Percentiles rank a stretch among this genome's conserved stretches.
phyloP scores from a whole-genome alignment of 805 yeast species.

The Brettanomyces bruxellensis region DNA sequence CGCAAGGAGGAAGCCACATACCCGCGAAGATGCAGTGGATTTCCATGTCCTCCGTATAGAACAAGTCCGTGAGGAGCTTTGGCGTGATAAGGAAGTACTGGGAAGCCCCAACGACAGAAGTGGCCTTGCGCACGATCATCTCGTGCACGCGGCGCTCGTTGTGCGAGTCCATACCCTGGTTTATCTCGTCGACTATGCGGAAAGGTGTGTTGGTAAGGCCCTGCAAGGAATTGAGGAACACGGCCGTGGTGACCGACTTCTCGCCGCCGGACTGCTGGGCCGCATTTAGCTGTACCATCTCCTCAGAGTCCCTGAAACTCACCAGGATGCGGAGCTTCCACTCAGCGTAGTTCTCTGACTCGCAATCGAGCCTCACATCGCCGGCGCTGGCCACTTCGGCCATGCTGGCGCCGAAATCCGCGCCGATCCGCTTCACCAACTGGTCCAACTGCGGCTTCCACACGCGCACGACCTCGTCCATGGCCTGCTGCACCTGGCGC shows the following conservation, averaged over 20 bases:
- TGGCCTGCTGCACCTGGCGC: conserved; percentile 28
- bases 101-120: conserved; percentile 28
- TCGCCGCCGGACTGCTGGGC: conserved; percentile 97
- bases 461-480: conserved; percentile 18
- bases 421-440: conserved; percentile 48
- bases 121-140: conserved; percentile 73
- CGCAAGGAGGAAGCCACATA: conserved; percentile 19
- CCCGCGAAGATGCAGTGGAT: conserved; percentile 76
- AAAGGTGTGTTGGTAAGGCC: conserved; percentile 84
- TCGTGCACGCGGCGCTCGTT: conserved; percentile 84
- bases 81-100: conserved; percentile 94
- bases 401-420: conserved; percentile 59
- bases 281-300: conserved; percentile 64
- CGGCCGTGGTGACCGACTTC: conserved; percentile 88
- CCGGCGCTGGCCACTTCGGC: conserved; percentile 80
- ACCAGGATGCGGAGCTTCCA: conserved; percentile 86
- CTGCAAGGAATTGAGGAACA: conserved; percentile 85
- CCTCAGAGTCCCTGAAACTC: conserved; percentile 71
- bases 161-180: conserved; percentile 96
- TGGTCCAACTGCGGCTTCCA: conserved; percentile 60
- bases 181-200: conserved; percentile 93
- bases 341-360: conserved; percentile 45
- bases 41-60: conserved; percentile 72
- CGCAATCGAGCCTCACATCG: conserved; percentile 50
- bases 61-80: conserved; percentile 68